Conservation (phyloP, 2,329 filamentous ascomycete genomes). For the Talaromyces pinophilus region DNA sequence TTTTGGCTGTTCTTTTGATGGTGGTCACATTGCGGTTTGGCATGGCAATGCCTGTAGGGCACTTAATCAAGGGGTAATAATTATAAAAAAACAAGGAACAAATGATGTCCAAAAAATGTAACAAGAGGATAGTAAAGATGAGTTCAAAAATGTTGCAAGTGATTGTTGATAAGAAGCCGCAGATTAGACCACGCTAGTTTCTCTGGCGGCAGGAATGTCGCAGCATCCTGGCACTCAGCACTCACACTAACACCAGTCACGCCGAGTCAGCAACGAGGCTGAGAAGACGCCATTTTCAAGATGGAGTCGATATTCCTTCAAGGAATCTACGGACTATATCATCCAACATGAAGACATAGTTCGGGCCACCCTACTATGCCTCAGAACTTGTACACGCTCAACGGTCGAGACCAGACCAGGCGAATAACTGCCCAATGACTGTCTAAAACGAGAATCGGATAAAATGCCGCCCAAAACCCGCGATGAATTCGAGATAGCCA, state of each 20-base stretch:
- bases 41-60: neutral
- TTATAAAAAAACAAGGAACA: neutral
- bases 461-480: neutral
- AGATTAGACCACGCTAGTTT: neutral
- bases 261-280: neutral
- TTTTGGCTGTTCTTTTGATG: constrained; percentile 18
- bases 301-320: neutral
- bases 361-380: neutral
- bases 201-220: neutral
- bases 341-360: neutral
- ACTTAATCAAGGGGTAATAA: neutral
- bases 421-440: neutral
- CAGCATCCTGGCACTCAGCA: neutral
- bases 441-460: neutral
- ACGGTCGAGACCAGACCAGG: neutral
- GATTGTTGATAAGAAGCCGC: neutral
- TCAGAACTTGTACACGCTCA: neutral
- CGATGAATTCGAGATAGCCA: neutral
- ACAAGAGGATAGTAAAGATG: neutral
- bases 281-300: neutral
- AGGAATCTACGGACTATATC: neutral
- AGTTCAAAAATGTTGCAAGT: neutral
- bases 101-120: neutral
- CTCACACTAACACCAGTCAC: neutral
- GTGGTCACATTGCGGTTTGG: constrained; percentile 12